Evolutionary conservation across 495 filamentous ascomycete species (phyloP).

Genomic region (Trichoderma virens): DNA sequence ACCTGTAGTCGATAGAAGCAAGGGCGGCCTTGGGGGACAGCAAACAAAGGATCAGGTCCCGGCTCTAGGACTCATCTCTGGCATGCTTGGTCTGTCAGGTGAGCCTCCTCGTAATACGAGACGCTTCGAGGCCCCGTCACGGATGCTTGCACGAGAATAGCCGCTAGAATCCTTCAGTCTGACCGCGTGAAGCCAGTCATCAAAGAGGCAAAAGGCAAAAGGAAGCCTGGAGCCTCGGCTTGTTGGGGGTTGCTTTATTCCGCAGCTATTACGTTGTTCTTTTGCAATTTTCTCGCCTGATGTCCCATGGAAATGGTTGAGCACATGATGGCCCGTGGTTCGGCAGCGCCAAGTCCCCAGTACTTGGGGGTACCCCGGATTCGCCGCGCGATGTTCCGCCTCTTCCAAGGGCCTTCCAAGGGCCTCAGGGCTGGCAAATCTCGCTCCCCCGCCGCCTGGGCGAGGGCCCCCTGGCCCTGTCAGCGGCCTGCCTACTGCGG

Average conservation of each 20-base stretch:
- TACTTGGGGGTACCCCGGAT: constrained; percentile 1
- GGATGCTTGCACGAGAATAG: neutral
- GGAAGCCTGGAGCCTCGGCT: neutral
- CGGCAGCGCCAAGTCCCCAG: neutral
- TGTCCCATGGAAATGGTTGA: constrained; percentile 4
- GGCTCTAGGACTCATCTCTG: neutral
- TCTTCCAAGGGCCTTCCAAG: neutral
- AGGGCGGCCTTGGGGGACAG: no score
- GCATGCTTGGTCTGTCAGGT: constrained; percentile 7
- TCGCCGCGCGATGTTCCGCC: neutral
- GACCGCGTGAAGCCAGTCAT: neutral
- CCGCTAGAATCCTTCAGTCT: neutral
- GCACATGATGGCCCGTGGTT: constrained; percentile 7
- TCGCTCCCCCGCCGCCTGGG: neutral
- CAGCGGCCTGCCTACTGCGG: neutral
- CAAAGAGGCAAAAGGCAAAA: neutral
- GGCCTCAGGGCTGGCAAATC: neutral
- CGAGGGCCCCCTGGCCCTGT: neutral
- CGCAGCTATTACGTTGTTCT: neutral
- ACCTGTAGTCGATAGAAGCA: no score
- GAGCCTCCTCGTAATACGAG: neutral
- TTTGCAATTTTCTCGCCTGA: neutral
- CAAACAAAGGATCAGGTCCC: neutral
- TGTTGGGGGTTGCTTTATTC: neutral
- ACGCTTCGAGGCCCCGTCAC: neutral